phyloP scores from a whole-genome alignment of 306 rosid species.

The Adenanthera pavonina region DNA sequence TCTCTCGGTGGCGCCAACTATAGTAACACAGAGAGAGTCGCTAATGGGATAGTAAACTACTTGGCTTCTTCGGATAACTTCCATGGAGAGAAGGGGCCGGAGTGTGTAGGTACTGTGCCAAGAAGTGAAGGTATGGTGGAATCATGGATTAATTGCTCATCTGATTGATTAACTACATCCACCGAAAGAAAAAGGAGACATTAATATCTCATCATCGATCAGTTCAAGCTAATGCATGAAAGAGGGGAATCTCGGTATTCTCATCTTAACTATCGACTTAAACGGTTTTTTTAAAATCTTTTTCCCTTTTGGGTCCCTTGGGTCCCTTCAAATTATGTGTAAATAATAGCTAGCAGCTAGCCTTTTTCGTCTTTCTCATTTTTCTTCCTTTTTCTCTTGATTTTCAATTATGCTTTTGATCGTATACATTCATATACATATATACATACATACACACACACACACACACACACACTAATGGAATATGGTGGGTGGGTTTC shows the following conservation, averaged over 20 bases:
- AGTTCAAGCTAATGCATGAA: conserved; percentile 48
- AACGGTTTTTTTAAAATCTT: conserved; percentile 9
- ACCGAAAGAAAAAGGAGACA: conserved; percentile 26
- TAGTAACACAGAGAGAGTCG: conserved; percentile 21
- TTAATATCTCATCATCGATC: conserved; percentile 10
- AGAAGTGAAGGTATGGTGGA: conserved; percentile 93
- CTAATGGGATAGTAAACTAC: conserved; percentile 48
- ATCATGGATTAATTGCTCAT: conserved; percentile 95
- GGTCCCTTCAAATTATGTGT: conserved; percentile 52
- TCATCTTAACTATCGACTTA: conserved; percentile 53
- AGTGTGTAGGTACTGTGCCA: conserved; percentile 44
- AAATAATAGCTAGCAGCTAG: conserved; percentile 53
- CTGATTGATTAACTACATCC: conserved; percentile 40
- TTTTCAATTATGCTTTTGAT: conserved; percentile 35
- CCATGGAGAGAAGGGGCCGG: conserved; percentile 59
- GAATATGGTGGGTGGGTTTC: conserved; percentile 27
- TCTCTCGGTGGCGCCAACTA: conserved; percentile 48
- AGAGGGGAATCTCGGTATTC: conserved; percentile 50
- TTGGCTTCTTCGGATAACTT: conserved; percentile 53
- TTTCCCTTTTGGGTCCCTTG: conserved; percentile 19
- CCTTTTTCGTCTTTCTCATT: neutral
- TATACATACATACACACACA: neutral
- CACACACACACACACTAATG: conserved; percentile 1
- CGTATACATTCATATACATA: conserved; percentile 9
- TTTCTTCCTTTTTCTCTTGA: neutral